Evolutionary conservation across 1,139 yeast species (phyloP), one percentile per base, ranked within the genome.

Genomic region (Saccharomyces hybrid): DNA sequence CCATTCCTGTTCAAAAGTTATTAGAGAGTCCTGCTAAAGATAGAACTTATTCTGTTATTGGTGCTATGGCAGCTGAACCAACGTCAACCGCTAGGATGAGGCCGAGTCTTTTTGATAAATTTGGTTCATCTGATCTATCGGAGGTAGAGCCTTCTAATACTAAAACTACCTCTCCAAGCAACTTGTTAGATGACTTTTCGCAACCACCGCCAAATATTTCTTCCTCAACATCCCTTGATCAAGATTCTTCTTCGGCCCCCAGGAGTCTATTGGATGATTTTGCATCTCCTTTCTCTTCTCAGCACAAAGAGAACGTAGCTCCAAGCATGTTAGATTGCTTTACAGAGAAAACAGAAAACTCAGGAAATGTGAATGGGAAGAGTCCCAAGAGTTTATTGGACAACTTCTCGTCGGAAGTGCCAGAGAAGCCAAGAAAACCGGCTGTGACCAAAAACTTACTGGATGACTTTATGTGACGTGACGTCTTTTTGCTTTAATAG

Each of bases 41-140:
- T 5, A 46, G 46, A 8, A 48, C 49, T 4, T 49, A 47, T 29
- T 49, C 57, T 9, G 60, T 57, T 28, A 58, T 61, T 23, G 50
- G 55, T 46, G 51, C 55, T 8, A 51, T 59, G 47, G 47, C 41
- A 4, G 46, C 46, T 23, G 65, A 62, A 52, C 66, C 67, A 6
- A 52, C 58, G 3, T 53, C 60, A 1, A 62, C 62, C 8, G 57
- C 55, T 28, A 54, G 56, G 46, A 59, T 61, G 8, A 60, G 67
- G n/a, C 63, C 64, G 7, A 66, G 65, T 56, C 52, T 67, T 38
- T 66, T 66, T 52, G 70, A 67, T 52, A 64, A 59, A 52, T 64
- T 66, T 55, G 59, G 55, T 13, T 16, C 25, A 3, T 8, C 44
- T 2, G 5, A 4, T 11, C 6, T n/a, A 0, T 25, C 32, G n/a